Evolutionary conservation across 164 flowering plant genomes (phyloP).

Genomic region (Pachysandra terminalis): DNA sequence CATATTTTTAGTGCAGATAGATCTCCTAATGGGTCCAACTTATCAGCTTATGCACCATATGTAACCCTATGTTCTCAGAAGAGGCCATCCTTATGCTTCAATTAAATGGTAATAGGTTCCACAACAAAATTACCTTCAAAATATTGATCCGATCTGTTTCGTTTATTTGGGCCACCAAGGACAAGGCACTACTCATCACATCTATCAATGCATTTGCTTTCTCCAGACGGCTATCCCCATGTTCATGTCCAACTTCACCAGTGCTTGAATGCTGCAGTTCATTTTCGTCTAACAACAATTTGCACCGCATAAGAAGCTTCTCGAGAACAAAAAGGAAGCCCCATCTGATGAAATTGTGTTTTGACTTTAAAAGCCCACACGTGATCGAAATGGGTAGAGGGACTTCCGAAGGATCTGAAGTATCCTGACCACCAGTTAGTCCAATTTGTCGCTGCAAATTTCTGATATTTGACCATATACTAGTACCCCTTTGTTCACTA

Average conservation of each 20-base stretch:
- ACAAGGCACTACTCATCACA: constrained; percentile 83
- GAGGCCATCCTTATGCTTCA: neutral
- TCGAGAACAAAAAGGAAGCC: constrained; percentile 90
- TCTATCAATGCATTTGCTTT: constrained; percentile 95
- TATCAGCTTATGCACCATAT: neutral
- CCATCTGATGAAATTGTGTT: constrained; percentile 65
- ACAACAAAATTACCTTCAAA: constrained; percentile 61
- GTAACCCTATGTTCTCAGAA: neutral
- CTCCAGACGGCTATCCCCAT: constrained; percentile 48
- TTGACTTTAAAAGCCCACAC: constrained; percentile 95
- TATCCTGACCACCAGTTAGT: constrained; percentile 56
- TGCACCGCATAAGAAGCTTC: constrained; percentile 85
- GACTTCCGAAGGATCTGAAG: constrained; percentile 48
- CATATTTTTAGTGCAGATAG: too few species aligned
- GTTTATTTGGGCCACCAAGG: constrained; percentile 73
- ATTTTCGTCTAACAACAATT: constrained; percentile 75
- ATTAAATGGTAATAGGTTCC: neutral
- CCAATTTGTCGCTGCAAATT: constrained; percentile 60
- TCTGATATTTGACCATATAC: constrained; percentile 55
- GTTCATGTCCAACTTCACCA: constrained; percentile 24
- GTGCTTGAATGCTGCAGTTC: constrained; percentile 43
- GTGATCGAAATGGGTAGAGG: constrained; percentile 70
- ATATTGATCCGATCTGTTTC: constrained; percentile 93
- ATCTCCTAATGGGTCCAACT: neutral
- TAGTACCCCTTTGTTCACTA: constrained; percentile 41